A percentile compares a stretch with the other conserved stretches of the same genome.
Conservation (phyloP, 768 basidiomycete species). For the Polyporus arcularius region DNA sequence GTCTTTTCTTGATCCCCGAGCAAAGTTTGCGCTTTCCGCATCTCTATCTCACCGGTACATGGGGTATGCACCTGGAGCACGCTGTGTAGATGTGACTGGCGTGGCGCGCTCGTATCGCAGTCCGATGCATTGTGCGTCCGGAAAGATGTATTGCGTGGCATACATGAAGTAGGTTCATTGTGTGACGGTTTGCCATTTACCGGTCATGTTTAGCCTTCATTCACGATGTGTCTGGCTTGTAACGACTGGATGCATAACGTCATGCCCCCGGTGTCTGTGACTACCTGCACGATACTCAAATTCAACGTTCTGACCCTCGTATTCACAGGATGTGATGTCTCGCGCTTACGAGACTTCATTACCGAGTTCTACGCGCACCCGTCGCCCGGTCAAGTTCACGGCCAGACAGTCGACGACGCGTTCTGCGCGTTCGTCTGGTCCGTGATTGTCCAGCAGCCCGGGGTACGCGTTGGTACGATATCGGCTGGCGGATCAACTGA, state of each 20-base stretch:
- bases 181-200: too few species aligned
- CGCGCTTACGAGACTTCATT: conserved; percentile 73
- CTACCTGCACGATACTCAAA: too few species aligned
- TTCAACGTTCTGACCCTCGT: conserved; percentile 1
- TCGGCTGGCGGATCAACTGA: conserved; percentile 63
- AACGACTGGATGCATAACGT: too few species aligned
- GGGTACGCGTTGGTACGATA: conserved; percentile 71
- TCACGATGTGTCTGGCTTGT: too few species aligned
- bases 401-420: conserved; percentile 70
- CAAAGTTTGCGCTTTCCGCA: background rate
- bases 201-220: too few species aligned
- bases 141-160: too few species aligned
- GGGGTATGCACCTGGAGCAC: too few species aligned
- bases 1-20: conserved; percentile 12
- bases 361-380: conserved; percentile 59
- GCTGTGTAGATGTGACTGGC: too few species aligned
- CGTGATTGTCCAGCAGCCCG: conserved; percentile 71
- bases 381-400: conserved; percentile 31
- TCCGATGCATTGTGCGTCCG: too few species aligned
- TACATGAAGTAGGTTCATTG: too few species aligned
- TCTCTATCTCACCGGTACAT: background rate
- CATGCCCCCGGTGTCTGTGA: too few species aligned
- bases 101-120: too few species aligned
- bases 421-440: conserved; percentile 86
- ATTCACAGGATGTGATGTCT: conserved; percentile 66